Evolutionary conservation across 257 asterid genomes (phyloP), one percentile per base, ranked within the genome.

Genomic region (Solanum raphanifolium): DNA sequence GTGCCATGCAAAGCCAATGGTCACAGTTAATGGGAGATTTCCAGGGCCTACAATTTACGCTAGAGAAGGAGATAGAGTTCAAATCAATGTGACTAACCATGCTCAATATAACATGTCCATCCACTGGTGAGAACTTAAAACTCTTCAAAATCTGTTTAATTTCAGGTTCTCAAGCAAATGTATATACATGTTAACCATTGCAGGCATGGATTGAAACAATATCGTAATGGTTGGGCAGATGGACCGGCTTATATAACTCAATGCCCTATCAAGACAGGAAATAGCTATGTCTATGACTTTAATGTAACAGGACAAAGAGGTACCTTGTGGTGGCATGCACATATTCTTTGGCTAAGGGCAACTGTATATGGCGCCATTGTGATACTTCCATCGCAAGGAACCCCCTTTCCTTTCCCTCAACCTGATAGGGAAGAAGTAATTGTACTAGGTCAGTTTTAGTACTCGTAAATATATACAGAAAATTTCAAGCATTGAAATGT

Each of bases 201-300:
- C 88, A 94, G 95, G 98, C 98, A 94, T 31, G 98, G 96, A 36
- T 46, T 94, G 86, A 93, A 92, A 89, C 98, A 94, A 85, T 91
- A 87, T 74, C 90, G 95, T 3, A 94, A 90, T 88, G 74, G 74
- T 68, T 68, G 74, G 74, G 74, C 10, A 6, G 74, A 68, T 68
- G 74, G 74, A 68, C 74, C 94, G 25, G 95, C 95, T 10, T 94
- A 94, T 13, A 83, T 94, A 81, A 94, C 95, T 2, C 95, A 94
- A 10, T 94, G 95, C 46, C 97, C 96, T 18, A 84, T 94, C 21
- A 93, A 90, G 91, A 92, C 93, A 1, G 96, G 95, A 68, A 91
- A 85, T 18, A 91, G 90, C 60, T 94, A 93, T 85, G 89, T 83
- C 87, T 91, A 43, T 58, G 86, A 89, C 88, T 92, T 35, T 55